These are phyloP conservation scores for Cyberlindnera xishuangbannaensis DNA, from an alignment of 805 yeast genomes.

Conservation along the genomic window DNA sequence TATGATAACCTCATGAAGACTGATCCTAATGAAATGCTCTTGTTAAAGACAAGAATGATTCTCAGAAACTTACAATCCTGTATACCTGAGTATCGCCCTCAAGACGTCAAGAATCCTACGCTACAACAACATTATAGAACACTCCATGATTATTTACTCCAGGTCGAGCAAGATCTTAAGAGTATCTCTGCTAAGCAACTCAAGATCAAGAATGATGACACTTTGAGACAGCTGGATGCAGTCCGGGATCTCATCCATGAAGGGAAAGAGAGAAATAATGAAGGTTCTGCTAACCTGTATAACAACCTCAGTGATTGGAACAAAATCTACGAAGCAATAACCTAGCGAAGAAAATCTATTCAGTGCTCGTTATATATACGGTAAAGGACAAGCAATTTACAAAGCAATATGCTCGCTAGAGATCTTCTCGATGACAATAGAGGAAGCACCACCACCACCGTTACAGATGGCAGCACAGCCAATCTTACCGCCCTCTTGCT, in stretches of 20 bases:
- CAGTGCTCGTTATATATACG: too few relatives aligned
- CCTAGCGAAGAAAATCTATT: too few relatives aligned
- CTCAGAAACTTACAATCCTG: constrained; percentile 30
- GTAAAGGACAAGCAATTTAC: too few relatives aligned
- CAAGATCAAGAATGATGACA: too few relatives aligned
- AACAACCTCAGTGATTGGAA: too few relatives aligned
- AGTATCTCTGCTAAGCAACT: too few relatives aligned
- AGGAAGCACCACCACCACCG: constrained; percentile 99
- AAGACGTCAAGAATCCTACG: constrained; percentile 56
- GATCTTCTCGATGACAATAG: constrained; percentile 76
- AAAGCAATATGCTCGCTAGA: too few relatives aligned
- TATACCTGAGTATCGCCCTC: constrained; percentile 46
- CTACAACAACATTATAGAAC: constrained; percentile 61
- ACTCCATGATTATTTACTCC: constrained; percentile 60
- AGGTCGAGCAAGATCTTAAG: constrained; percentile 42
- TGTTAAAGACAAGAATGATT: constrained; percentile 21
- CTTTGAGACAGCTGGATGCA: too few relatives aligned
- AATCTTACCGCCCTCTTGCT: constrained; percentile 78
- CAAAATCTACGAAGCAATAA: too few relatives aligned
- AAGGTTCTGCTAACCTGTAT: too few relatives aligned
- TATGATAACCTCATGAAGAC: constrained; percentile 8
- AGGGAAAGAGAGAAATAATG: too few relatives aligned
- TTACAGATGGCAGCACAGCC: constrained; percentile 98
- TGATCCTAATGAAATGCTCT: constrained; percentile 7
- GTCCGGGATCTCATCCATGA: too few relatives aligned